Percentiles rank a stretch among this genome's conserved stretches.
Evolutionary conservation across 305 asterid genomes (phyloP).

Genomic region (Fraxinus floribunda): DNA sequence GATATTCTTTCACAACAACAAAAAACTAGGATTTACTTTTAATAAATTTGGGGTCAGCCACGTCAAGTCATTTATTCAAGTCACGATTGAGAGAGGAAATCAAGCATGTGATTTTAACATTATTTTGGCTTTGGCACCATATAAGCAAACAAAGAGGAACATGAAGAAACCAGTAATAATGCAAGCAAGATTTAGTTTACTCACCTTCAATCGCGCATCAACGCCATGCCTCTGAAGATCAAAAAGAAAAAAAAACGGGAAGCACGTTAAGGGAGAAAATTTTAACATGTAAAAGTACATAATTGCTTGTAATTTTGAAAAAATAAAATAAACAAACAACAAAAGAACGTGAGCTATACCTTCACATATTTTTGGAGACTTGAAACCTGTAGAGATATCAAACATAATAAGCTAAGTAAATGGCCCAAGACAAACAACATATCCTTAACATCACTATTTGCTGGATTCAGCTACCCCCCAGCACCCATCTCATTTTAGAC

Average conservation of each 20-base stretch:
- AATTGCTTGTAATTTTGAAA: not conserved
- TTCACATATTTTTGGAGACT: slow-evolving; percentile 39
- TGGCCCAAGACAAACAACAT: not conserved
- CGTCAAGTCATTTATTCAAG: not conserved
- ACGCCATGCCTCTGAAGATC: slow-evolving; percentile 41
- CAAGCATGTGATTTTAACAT: not conserved
- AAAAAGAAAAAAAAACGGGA: slow-evolving; percentile 8
- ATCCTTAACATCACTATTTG: not conserved
- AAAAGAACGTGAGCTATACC: slow-evolving; percentile 39
- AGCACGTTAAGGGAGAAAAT: slow-evolving; percentile 10
- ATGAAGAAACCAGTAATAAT: not conserved
- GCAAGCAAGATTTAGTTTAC: not conserved
- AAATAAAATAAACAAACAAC: not conserved
- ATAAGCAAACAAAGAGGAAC: not conserved
- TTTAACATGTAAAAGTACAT: not conserved
- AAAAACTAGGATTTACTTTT: not conserved
- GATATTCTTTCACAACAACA: not conserved
- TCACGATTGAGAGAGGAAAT: not conserved
- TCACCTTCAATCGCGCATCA: slow-evolving; percentile 64
- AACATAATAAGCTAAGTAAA: slow-evolving; percentile 21
- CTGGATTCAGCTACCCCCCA: not conserved
- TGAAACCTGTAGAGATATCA: slow-evolving; percentile 38
- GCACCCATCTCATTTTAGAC: not conserved
- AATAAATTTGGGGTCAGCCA: not conserved
- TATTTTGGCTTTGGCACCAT: not conserved